These are phyloP conservation scores for Fusarium sp. DNA, from an alignment of 2,329 filamentous ascomycete genomes.

Conservation along the genomic window DNA sequence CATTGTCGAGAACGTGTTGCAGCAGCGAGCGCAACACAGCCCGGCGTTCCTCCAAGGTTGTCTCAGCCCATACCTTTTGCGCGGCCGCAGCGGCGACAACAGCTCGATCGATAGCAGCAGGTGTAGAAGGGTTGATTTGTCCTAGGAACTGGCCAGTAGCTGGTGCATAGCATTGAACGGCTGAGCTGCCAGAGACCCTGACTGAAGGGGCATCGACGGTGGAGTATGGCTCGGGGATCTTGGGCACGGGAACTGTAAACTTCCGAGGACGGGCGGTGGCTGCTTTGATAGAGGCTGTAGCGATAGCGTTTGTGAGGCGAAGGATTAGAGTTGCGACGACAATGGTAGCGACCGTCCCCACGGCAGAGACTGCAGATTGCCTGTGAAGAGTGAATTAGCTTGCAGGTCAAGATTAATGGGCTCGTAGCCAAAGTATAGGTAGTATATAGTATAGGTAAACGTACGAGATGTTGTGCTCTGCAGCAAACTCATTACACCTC, in stretches of 20 bases:
- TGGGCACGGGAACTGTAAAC: conserved; percentile 71
- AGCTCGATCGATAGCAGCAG: conserved; percentile 79
- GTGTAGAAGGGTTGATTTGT: conserved; percentile 78
- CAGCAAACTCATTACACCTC: conserved; percentile 32
- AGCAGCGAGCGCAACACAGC: conserved; percentile 84
- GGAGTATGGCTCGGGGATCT: conserved; percentile 65
- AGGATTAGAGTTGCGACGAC: conserved; percentile 45
- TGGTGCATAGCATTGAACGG: conserved; percentile 87
- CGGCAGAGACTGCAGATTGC: conserved; percentile 41
- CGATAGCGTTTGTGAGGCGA: conserved; percentile 39
- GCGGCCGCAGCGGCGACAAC: conserved; percentile 78
- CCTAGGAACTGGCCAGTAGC: conserved; percentile 88
- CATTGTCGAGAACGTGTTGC: conserved; percentile 85
- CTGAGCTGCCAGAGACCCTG: conserved; percentile 71
- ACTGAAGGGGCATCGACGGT: conserved; percentile 68
- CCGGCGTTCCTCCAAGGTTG: conserved; percentile 79
- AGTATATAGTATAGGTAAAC: neutral
- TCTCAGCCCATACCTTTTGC: conserved; percentile 80
- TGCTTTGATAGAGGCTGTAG: conserved; percentile 37
- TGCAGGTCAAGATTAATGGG: conserved; percentile 3
- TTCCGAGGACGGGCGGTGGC: conserved; percentile 56
- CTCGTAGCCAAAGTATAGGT: neutral
- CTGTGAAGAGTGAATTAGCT: conserved; percentile 30
- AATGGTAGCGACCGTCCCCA: conserved; percentile 44
- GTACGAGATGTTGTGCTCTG: conserved; percentile 41